Base-by-base conservation (phyloP, 768 basidiomycete species). In the Suillus weaverae region DNA sequence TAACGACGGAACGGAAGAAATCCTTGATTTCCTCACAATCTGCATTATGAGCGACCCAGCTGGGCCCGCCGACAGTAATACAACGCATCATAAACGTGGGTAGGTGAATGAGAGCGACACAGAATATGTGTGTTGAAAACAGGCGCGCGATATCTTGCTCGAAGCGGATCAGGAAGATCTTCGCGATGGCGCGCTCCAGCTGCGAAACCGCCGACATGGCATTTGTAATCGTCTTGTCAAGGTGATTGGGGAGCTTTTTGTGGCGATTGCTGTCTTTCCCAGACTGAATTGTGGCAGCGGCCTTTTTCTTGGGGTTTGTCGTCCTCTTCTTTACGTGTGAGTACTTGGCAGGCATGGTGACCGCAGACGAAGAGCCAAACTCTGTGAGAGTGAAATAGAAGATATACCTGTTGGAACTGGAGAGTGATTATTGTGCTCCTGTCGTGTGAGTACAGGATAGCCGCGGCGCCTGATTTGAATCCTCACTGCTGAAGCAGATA, bases 111-210 rank as follows among this genome's bases (percentile, higher is more conserved):
- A 90, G 83, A 1, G 89, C 80, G 63, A 91, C 77, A 70, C 78
- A 84, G 74, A 89, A 86, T 30, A 92, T 76, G 61, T 87, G 84
- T 3, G 89, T 89, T 5, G 88, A 90, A 77, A 87, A 91, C 14
- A 91, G 83, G 30, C 90, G 85, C 4, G 87, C 86, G 46, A 91
- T 89, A 74, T 91, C 90, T 62, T 89, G 88, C 62, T 91, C 87
- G 71, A 87, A 91, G 51, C 90, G 87, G 39, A 89, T 70, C 64
- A 91, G 80, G 11, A 91, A 81, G 62, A 91, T 82, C 35, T 85
- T 84, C 14, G 90, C 84, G 67, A 91, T 91, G 57, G 87, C 81
- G 6, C 86, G 85, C 71, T 90, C 89, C 64, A 91, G 81, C 65
- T 86, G 82, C 1, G 89, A 83, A 43, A 88, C 84, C n/a, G 87